These are phyloP conservation scores for Cucurbita ficifolia DNA, from an alignment of 306 rosid species.

Conservation along the genomic window DNA sequence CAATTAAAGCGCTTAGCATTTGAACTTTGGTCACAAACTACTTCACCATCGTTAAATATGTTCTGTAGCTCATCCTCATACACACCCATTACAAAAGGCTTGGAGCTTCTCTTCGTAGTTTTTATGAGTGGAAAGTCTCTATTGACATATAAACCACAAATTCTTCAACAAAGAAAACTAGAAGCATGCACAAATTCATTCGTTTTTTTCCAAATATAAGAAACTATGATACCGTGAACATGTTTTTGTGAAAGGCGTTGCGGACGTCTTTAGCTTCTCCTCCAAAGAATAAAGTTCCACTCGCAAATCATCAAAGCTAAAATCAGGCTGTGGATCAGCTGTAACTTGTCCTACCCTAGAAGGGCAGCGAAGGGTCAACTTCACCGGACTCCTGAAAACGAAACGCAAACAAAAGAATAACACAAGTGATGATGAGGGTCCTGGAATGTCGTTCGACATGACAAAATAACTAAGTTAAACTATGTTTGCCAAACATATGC, in stretches of 20 bases:
- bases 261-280: conserved; percentile 27
- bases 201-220: background rate
- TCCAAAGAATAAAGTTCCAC: conserved; percentile 6
- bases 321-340: background rate
- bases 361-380: background rate
- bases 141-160: background rate
- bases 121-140: conserved; percentile 17
- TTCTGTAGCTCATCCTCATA: conserved; percentile 40
- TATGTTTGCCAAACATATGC: background rate
- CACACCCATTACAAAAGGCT: conserved; percentile 43
- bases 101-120: conserved; percentile 16
- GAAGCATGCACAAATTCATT: background rate
- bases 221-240: conserved; percentile 23
- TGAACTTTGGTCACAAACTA: conserved; percentile 12
- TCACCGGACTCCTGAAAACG: background rate
- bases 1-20: conserved; percentile 30
- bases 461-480: background rate
- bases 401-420: background rate
- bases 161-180: conserved; percentile 2
- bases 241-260: conserved; percentile 22
- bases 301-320: background rate
- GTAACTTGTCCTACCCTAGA: background rate
- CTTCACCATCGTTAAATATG: conserved; percentile 30
- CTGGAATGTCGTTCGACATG: background rate
- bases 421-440: background rate